These are phyloP conservation scores for Metschnikowia henanensis DNA, from an alignment of 805 yeast genomes.

Conservation along the genomic window DNA sequence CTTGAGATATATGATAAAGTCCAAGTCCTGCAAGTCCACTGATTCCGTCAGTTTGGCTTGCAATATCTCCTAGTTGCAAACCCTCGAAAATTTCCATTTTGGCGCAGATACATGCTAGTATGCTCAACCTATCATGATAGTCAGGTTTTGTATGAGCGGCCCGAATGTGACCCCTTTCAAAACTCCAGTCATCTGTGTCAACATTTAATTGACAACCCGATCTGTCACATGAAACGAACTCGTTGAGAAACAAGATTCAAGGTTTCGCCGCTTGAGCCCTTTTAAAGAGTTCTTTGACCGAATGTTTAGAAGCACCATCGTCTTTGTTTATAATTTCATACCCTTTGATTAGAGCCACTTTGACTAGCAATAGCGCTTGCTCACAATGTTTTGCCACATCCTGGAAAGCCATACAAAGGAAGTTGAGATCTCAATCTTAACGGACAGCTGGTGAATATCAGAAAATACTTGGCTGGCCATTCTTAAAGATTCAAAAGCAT, in stretches of 20 bases:
- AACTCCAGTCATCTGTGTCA: slow-evolving; percentile 99
- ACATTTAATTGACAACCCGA: slow-evolving; percentile 93
- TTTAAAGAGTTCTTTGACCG: slow-evolving; percentile 89
- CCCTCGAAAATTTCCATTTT: slow-evolving; percentile 57
- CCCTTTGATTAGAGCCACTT: slow-evolving; percentile 93
- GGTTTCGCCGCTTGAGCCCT: slow-evolving; percentile 95
- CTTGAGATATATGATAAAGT: slow-evolving; percentile 86
- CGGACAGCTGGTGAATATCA: slow-evolving; percentile 89
- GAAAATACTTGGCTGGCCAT: slow-evolving; percentile 97
- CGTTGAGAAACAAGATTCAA: slow-evolving; percentile 90
- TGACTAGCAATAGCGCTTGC: slow-evolving; percentile 94
- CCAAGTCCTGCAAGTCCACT: slow-evolving; percentile 93
- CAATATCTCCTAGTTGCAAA: slow-evolving; percentile 56
- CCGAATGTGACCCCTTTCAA: slow-evolving; percentile 96
- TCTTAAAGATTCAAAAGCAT: slow-evolving; percentile 84
- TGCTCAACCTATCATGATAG: slow-evolving; percentile 68
- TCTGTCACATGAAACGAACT: slow-evolving; percentile 96
- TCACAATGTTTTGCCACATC: slow-evolving; percentile 92
- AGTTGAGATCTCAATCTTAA: slow-evolving; percentile 86
- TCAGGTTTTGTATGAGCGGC: slow-evolving; percentile 92
- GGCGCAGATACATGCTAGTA: slow-evolving; percentile 54
- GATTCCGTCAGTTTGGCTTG: slow-evolving; percentile 65
- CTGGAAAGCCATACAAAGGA: slow-evolving; percentile 92
- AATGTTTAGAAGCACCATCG: slow-evolving; percentile 96
- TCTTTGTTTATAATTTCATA: slow-evolving; percentile 94